These are phyloP conservation scores for Cantharellus anzutake DNA, from an alignment of 768 basidiomycete genomes.

Conservation along the genomic window DNA sequence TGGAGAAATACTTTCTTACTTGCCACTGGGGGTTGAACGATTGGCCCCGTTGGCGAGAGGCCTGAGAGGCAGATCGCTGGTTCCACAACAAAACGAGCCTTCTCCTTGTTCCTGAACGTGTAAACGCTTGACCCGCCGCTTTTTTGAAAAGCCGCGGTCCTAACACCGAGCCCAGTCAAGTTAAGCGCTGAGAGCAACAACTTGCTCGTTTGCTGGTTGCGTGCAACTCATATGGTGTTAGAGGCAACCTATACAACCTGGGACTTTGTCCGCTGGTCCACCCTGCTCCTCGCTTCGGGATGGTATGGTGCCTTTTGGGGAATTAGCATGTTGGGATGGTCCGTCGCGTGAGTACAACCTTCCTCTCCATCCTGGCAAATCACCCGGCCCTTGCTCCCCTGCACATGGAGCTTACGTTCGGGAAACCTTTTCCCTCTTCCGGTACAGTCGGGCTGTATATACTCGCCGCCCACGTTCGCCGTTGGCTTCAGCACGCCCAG, in stretches of 20 bases:
- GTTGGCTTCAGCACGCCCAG: conserved; percentile 27
- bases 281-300: conserved; percentile 20
- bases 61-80: too few relatives aligned
- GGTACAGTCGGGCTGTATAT: conserved; percentile 26
- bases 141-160: too few relatives aligned
- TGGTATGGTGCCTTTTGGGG: conserved; percentile 51
- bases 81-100: too few relatives aligned
- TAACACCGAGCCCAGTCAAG: too few relatives aligned
- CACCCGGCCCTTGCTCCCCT: not conserved
- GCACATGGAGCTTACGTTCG: not conserved
- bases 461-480: conserved; percentile 45
- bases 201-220: too few relatives aligned
- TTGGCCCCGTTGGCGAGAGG: too few relatives aligned
- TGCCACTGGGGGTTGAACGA: too few relatives aligned
- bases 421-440: not conserved
- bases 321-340: conserved; percentile 46
- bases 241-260: not conserved
- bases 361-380: conserved; percentile 13
- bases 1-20: too few relatives aligned
- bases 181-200: too few relatives aligned
- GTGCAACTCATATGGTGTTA: too few relatives aligned
- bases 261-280: not conserved
- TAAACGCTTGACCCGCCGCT: too few relatives aligned
- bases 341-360: conserved; percentile 39
- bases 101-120: too few relatives aligned